These are phyloP conservation scores for Catharanthus roseus DNA, from an alignment of 257 asterid species.

Conservation along the genomic window DNA sequence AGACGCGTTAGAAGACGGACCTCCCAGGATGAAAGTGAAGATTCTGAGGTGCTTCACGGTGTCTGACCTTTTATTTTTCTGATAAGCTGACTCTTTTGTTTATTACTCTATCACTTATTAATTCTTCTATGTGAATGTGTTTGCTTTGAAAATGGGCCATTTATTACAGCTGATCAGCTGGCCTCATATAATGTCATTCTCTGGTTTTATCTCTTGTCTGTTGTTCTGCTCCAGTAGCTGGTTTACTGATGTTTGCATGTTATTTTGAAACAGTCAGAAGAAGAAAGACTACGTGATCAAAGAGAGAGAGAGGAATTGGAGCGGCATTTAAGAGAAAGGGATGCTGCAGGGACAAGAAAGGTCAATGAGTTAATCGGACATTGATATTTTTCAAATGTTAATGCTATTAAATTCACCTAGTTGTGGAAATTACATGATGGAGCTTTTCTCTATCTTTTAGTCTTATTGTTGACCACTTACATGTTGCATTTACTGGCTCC, in stretches of 20 bases:
- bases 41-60: conserved; percentile 57
- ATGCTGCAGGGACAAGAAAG: conserved; percentile 91
- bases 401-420: neutral
- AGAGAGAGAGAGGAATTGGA: conserved; percentile 88
- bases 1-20: conserved; percentile 61
- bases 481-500: neutral
- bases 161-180: neutral
- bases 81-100: neutral
- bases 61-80: conserved; percentile 3
- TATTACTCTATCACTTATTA: neutral
- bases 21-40: conserved; percentile 50
- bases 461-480: neutral
- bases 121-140: neutral
- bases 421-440: neutral
- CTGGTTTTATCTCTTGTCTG: neutral
- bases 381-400: neutral
- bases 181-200: neutral
- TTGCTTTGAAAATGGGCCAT: neutral
- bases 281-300: conserved; percentile 82
- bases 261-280: conserved; percentile 64
- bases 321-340: conserved; percentile 68
- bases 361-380: conserved; percentile 22
- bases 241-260: conserved; percentile 11
- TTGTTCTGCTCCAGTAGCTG: neutral
- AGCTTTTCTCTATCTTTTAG: neutral